These are phyloP conservation scores for Mycosarcoma mackinlayi DNA, from an alignment of 1,284 basidiomycete genomes.

Conservation along the genomic window DNA sequence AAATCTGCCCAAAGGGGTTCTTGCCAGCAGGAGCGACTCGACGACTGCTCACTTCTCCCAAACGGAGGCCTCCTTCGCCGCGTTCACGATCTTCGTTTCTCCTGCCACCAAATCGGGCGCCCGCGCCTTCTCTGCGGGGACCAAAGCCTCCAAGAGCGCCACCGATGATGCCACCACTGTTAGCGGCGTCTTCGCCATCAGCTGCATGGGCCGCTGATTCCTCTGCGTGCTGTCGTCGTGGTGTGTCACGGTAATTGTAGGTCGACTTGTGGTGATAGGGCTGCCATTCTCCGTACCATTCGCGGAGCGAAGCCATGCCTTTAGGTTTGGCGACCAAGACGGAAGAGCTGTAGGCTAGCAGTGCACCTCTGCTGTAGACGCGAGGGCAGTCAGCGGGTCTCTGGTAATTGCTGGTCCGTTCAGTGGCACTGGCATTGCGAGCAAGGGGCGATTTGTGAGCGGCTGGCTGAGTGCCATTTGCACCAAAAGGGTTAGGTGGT, in stretches of 20 bases:
- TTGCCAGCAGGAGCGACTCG: constrained; percentile 54
- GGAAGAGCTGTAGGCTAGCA: constrained; percentile 78
- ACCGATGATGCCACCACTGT: constrained; percentile 43
- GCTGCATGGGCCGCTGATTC: constrained; percentile 16
- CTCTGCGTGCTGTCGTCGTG: constrained; percentile 69
- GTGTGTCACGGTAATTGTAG: constrained; percentile 77
- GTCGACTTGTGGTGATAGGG: constrained; percentile 68
- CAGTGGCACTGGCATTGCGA: constrained; percentile 4
- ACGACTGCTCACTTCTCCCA: constrained; percentile 36
- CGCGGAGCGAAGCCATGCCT: constrained; percentile 81
- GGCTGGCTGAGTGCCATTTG: constrained; percentile 22
- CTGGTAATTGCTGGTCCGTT: constrained; percentile 19
- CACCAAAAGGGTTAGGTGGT: constrained; percentile 46
- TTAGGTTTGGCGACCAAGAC: constrained; percentile 78
- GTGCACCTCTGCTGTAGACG: constrained; percentile 40
- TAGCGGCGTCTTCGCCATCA: constrained; percentile 23
- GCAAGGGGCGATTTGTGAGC: constrained; percentile 19
- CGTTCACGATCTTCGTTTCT: constrained; percentile 53
- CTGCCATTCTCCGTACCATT: constrained; percentile 78
- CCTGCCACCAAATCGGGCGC: constrained; percentile 41
- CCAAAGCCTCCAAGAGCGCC: constrained; percentile 47
- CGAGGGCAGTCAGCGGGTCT: constrained; percentile 43
- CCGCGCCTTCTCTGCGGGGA: constrained; percentile 46
- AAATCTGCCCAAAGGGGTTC: constrained; percentile 62
- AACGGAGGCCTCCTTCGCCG: constrained; percentile 36